These are phyloP conservation scores for Lipomyces sp. DNA, from an alignment of 805 yeast genomes.

Conservation along the genomic window DNA sequence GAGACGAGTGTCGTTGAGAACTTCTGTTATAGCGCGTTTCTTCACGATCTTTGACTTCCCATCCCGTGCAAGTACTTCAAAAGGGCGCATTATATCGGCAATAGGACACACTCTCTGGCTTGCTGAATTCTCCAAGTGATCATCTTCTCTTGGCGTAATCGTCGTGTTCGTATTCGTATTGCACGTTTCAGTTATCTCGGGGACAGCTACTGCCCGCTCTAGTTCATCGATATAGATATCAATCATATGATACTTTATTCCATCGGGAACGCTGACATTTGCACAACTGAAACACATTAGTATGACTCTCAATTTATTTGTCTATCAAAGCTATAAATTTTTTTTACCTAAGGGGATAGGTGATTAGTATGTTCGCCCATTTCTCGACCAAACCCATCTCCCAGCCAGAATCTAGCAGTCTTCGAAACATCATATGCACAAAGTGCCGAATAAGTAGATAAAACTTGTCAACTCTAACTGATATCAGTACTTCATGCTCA, in stretches of 20 bases:
- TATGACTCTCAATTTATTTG: not conserved
- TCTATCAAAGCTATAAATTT: not conserved
- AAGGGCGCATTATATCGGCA: conserved; percentile 61
- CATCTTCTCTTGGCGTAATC: conserved; percentile 45
- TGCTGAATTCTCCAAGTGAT: conserved; percentile 40
- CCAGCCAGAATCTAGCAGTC: conserved; percentile 63
- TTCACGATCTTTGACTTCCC: conserved; percentile 66
- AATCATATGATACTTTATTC: conserved; percentile 80
- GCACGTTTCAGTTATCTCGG: not conserved
- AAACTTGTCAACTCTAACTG: conserved; percentile 78
- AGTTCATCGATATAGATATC: conserved; percentile 87
- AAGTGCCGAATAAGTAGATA: conserved; percentile 79
- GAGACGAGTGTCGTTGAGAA: conserved; percentile 67
- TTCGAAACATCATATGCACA: conserved; percentile 64
- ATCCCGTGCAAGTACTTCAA: conserved; percentile 56
- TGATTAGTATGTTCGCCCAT: conserved; percentile 52
- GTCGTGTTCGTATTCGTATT: not conserved
- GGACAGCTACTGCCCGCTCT: conserved; percentile 58
- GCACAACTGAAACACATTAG: conserved; percentile 16
- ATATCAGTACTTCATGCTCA: not conserved
- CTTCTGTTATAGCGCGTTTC: conserved; percentile 65
- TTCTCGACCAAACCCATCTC: conserved; percentile 51
- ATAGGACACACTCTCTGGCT: conserved; percentile 53
- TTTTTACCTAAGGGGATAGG: conserved; percentile 48
- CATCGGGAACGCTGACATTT: conserved; percentile 59